Base-by-base conservation (phyloP, 2,329 filamentous ascomycete species). In the Phyllosticta capitalensis region DNA sequence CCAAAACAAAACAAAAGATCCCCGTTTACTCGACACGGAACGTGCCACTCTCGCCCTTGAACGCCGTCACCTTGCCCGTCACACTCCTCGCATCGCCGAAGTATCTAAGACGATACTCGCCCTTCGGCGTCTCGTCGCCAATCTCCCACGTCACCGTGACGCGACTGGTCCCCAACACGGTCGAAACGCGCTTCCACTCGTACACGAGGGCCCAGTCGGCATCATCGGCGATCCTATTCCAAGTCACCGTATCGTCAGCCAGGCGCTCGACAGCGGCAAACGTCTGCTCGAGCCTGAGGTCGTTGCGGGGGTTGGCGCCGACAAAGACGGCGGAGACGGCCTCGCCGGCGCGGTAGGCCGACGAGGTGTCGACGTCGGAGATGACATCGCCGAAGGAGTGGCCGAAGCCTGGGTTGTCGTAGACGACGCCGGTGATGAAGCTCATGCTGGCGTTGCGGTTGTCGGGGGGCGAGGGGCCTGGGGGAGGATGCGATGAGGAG, bases 281-380 rank as follows among this genome's bases (percentile, higher is more conserved):
- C 0, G 90, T 95, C 2, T 79, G 80, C 67, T 89, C 92, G 1
- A 90, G 83, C 1, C 85, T 83, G 28, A 96, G 82, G 64, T 96
- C 88, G 71, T 96, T 96, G 28, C 92, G 83, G 17, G 92, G 92
- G 67, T 96, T 96, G 0, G 92, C 92, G 17, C 87, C 92, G 2
- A 92, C 83, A 71, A 96, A 96, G 0, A 79, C 84, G 0, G 81
- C 87, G 17, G 76, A 80, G 54, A 92, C 83, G 3, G 77, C 76
- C 30, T 14, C 30, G 3, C 90, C 89, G 9, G 80, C 74, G 0
- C 72, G 63, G 69, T 89, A 90, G 0, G 76, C 74, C 10, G 79
- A 68, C 0, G 74, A 68, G 1, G 82, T 78, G 54, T 86, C 79
- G 0, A 78, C 76, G 33, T 80, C 76, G 0, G 74, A 73, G 26